Conservation (phyloP, 2,329 filamentous ascomycete species). For the Didymella glomerata region DNA sequence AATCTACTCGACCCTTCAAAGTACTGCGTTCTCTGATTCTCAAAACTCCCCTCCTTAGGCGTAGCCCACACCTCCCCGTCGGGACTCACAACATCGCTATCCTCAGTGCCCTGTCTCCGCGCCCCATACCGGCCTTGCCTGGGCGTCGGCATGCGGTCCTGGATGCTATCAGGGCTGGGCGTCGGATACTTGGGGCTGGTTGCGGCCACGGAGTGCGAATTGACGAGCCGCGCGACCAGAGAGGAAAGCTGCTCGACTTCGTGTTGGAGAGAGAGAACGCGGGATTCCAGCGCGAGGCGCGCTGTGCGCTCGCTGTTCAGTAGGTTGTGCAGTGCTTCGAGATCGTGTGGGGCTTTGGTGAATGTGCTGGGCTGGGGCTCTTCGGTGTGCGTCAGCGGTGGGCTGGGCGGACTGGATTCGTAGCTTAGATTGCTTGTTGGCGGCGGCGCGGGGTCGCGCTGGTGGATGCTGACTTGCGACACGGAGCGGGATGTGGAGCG, state of each 20-base stretch:
- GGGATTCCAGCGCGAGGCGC: constrained; percentile 46
- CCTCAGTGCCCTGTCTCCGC: constrained; percentile 3
- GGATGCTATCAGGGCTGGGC: constrained; percentile 43
- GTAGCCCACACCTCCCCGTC: constrained; percentile 44
- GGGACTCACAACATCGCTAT: constrained; percentile 39
- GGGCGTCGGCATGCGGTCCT: constrained; percentile 41
- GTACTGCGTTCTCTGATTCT: constrained; percentile 23
- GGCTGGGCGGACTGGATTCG: constrained; percentile 15
- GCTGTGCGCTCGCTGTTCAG: constrained; percentile 45
- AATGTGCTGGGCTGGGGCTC: constrained; percentile 2
- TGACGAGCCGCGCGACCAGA: constrained; percentile 41
- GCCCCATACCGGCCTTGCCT: constrained; percentile 27
- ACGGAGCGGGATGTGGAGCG: constrained; percentile 37
- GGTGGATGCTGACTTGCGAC: constrained; percentile 21
- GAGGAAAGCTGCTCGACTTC: constrained; percentile 45
- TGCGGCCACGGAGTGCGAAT: constrained; percentile 16
- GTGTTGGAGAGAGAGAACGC: constrained; percentile 43
- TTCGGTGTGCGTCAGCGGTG: constrained; percentile 12
- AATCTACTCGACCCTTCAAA: constrained; percentile 30
- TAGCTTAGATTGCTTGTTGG: constrained; percentile 14
- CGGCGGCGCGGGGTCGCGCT: constrained; percentile 7
- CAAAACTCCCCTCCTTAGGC: constrained; percentile 47
- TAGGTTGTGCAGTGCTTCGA: constrained; percentile 34
- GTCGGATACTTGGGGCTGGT: constrained; percentile 43
- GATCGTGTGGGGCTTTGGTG: constrained; percentile 9